Percentiles rank a stretch among this genome's conserved stretches.
phyloP scores from a whole-genome alignment of 352 stramenopile genomes.

The Thalassiosira oceanica region DNA sequence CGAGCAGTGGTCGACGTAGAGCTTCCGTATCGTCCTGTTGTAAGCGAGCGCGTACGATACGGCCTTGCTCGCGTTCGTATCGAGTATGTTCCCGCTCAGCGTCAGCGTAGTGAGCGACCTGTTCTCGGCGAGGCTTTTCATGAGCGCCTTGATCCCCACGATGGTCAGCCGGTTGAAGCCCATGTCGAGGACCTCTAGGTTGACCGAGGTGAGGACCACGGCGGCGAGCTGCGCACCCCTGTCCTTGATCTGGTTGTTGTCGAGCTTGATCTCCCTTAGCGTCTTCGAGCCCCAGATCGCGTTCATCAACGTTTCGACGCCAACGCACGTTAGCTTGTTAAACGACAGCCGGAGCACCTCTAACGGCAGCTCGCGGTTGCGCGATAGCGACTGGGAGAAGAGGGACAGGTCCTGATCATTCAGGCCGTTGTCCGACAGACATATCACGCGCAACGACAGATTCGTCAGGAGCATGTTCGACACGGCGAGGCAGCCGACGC shows the following conservation, averaged over 20 bases:
- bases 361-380: constrained; percentile 68
- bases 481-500: constrained; percentile 54
- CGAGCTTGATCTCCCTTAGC: constrained; percentile 66
- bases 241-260: constrained; percentile 78
- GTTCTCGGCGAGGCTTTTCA: constrained; percentile 78
- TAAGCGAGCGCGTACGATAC: constrained; percentile 76
- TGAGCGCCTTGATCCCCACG: constrained; percentile 72
- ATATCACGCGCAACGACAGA: constrained; percentile 55
- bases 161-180: constrained; percentile 77
- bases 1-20: constrained; percentile 74
- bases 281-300: constrained; percentile 74
- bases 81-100: constrained; percentile 68
- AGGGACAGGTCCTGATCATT: constrained; percentile 66
- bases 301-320: constrained; percentile 79
- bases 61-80: constrained; percentile 76
- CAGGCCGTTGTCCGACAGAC: constrained; percentile 62
- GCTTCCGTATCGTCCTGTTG: constrained; percentile 63
- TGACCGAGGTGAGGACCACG: constrained; percentile 69
- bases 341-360: constrained; percentile 63
- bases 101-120: constrained; percentile 48
- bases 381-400: constrained; percentile 65
- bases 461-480: constrained; percentile 75
- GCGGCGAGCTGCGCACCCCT: constrained; percentile 72
- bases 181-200: constrained; percentile 68
- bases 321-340: constrained; percentile 70